phyloP scores from a whole-genome alignment of 768 basidiomycete genomes.

The Macrolepiota albuminosa region DNA sequence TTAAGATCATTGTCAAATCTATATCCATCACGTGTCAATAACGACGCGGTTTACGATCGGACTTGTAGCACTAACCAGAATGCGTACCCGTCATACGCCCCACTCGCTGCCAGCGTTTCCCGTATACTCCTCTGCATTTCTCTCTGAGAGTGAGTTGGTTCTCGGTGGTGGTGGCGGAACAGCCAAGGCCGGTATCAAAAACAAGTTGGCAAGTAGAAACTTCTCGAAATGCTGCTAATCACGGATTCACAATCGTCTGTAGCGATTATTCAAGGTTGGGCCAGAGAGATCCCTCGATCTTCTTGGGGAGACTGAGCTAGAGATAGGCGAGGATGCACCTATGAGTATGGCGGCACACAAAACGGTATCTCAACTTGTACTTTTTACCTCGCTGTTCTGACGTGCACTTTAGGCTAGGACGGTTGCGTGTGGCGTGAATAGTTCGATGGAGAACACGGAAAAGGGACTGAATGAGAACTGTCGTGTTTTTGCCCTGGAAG shows the following conservation, averaged over 20 bases:
- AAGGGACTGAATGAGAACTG: constrained; percentile 82
- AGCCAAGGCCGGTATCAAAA: constrained; percentile 85
- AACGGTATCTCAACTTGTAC: constrained; percentile 36
- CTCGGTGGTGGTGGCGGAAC: constrained; percentile 91
- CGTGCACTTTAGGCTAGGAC: constrained; percentile 33
- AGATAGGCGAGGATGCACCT: constrained; percentile 85
- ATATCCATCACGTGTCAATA: constrained; percentile 12
- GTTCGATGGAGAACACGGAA: constrained; percentile 54
- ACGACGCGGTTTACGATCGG: background rate
- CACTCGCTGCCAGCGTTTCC: constrained; percentile 83
- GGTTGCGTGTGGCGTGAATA: constrained; percentile 87
- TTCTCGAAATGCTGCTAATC: background rate
- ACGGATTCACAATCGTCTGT: constrained; percentile 4
- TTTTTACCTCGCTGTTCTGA: constrained; percentile 1
- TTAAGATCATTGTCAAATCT: background rate
- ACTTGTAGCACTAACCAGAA: constrained; percentile 23
- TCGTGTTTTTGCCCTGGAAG: constrained; percentile 58
- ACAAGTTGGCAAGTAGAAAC: constrained; percentile 69
- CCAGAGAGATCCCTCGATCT: constrained; percentile 48
- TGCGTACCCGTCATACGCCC: constrained; percentile 76
- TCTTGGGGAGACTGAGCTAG: constrained; percentile 69
- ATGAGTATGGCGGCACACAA: constrained; percentile 84
- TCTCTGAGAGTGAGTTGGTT: constrained; percentile 64
- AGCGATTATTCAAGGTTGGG: constrained; percentile 69
- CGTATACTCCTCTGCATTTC: constrained; percentile 82